Base-by-base conservation (phyloP, 2,329 filamentous ascomycete genomes). In the Cercospora sesami region DNA sequence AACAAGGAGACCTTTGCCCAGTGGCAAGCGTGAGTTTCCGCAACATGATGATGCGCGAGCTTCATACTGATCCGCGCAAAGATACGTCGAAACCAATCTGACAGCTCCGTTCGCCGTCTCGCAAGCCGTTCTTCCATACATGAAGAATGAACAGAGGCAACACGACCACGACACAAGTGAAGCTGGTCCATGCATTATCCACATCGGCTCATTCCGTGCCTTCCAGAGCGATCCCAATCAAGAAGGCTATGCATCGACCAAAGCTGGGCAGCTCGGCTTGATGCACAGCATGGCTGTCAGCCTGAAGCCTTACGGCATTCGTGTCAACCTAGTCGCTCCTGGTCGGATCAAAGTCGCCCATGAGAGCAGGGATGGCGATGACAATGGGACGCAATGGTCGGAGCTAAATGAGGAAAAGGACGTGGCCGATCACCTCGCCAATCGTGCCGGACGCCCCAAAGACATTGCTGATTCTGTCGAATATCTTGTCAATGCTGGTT, bases 271-370 rank as follows among this genome's bases (percentile, higher is more conserved):
- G 45, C 70, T 85, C 9, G 83, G 83, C 0, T 71, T 85, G 23
- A 83, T 81, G 69, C 83, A 84, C 71, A 81, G 80, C 23, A 82
- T 85, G 81, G 81, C 82, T 12, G 77, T 83, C n/a, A 81, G 79
- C 39, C 73, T 84, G 18, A 76, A 77, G 5, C 69, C 67, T 4
- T 79, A 80, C 55, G 75, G 77, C 0, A 79, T 85, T 53, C 76
- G 82, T 1, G 81, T 83, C 26, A 85, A 84, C 63, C 78, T 82
- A 0, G 80, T 85, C 8, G 75, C 84, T n/a, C 83, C 83, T 0
- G 83, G 84, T 1, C 83, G 83, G 77, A 83, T 86, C 62, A 81
- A 85, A 69, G 83, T 84, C 2, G 77, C 73, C 16, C 78, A 84
- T 51, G 81, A 82, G 71, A 76, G 73, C 36, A 78, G 77, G 69